Evolutionary conservation across 495 filamentous ascomycete species (phyloP), one percentile per base, ranked within the genome.

Genomic region (Xylaria acuta): DNA sequence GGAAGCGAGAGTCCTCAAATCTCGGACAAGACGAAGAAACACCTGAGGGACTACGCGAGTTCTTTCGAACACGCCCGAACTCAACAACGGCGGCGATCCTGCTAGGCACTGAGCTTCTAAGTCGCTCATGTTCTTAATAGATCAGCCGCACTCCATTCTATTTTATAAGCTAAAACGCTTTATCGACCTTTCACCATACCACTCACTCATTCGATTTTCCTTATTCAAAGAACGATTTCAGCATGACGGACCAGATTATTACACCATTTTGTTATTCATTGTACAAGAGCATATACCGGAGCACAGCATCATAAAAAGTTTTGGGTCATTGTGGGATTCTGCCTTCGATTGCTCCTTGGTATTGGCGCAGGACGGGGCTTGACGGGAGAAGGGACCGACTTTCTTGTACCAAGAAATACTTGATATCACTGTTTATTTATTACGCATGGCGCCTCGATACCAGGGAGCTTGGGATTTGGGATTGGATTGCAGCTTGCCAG

Each of bases 31-130:
- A 89, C 92, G 32, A 90, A 90, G 72, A 91, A 88, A 78, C 93
- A 97, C 80, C 88, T 98, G 63, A 89, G 92, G 59, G 90, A 91
- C 70, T 98, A 97, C 80, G 93, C 93, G 43, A 91, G 90, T 79
- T 93, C 90, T 5, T 97, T 98, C 82, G 94, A 97, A 78, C 93
- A 92, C 67, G 88, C 91, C 63, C 89, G 94, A 67, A 79, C 84
- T 43, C 76, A 79, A 65, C 74, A 78, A 59, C 82, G 84, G 68
- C 82, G 87, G 70, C 84, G 86, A 77, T 89, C 87, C 51, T 78
- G 81, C 77, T 83, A 81, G 63, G 20, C 69, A 58, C 49, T 22
- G 64, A 22, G 59, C 43, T 59, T 51, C 45, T 58, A 38, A 38
- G 32, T 38, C 67, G 64, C 20, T 72, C 22, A 56, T 73, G 53